A percentile compares a stretch with the other conserved stretches of the same genome.
These are phyloP conservation scores for Daldinia sp. DNA, from an alignment of 2,329 filamentous ascomycete species.

Conservation along the genomic window DNA sequence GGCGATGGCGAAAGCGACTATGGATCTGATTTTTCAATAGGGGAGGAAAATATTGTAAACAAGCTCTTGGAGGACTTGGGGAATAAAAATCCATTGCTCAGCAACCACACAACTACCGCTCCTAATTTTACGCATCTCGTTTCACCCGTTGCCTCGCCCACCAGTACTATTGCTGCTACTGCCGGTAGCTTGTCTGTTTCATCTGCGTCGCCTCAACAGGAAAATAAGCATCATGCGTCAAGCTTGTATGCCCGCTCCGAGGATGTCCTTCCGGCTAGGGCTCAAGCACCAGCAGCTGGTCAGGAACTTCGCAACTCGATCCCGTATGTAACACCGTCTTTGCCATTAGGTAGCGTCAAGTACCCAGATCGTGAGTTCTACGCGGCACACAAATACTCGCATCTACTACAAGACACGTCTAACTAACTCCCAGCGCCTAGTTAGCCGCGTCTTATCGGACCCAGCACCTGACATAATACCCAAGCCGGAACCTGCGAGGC, in stretches of 20 bases:
- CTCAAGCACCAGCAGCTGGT: conserved; percentile 15
- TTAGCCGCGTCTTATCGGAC: conserved; percentile 59
- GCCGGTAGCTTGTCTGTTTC: conserved; percentile 4
- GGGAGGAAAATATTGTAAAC: conserved; percentile 50
- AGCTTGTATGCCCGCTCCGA: background rate
- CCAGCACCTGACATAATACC: conserved; percentile 36
- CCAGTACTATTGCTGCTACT: conserved; percentile 5
- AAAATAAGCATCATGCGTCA: conserved; percentile 16
- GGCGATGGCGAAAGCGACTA: conserved; percentile 48
- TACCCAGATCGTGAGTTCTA: conserved; percentile 67
- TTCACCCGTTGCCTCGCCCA: background rate
- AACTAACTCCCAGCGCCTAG: conserved; percentile 75
- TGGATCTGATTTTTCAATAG: conserved; percentile 52
- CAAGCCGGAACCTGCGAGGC: conserved; percentile 27
- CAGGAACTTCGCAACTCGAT: background rate
- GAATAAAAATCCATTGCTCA: conserved; percentile 8
- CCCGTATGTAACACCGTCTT: conserved; percentile 4
- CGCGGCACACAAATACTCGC: background rate
- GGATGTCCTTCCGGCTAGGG: conserved; percentile 4
- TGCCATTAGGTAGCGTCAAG: conserved; percentile 50
- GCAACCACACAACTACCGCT: background rate
- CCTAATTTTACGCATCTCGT: background rate
- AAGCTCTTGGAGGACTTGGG: conserved; percentile 45
- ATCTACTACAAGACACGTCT: conserved; percentile 56
- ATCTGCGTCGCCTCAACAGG: background rate